A percentile compares a stretch with the other conserved stretches of the same genome.
These are phyloP conservation scores for Isabelozyma heimii DNA, from an alignment of 805 yeast species.

Conservation along the genomic window DNA sequence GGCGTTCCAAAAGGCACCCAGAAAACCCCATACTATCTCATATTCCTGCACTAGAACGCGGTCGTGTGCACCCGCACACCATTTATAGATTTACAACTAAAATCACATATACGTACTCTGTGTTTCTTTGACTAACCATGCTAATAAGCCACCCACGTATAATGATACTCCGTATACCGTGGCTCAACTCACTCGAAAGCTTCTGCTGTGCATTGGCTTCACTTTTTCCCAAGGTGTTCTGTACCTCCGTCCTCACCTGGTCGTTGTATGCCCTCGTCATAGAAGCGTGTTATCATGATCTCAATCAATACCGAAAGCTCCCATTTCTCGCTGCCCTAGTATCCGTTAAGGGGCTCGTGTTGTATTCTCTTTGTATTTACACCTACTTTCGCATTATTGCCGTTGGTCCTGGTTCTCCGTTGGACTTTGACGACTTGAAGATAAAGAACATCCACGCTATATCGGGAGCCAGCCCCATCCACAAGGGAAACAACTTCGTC, in stretches of 20 bases:
- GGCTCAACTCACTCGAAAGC: slow-evolving; percentile 9
- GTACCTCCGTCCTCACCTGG: slow-evolving; percentile 46
- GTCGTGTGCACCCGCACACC: neutral
- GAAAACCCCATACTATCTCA: neutral
- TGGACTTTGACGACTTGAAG: slow-evolving; percentile 48
- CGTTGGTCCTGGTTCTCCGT: slow-evolving; percentile 65
- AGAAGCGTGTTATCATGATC: slow-evolving; percentile 13
- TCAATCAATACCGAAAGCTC: slow-evolving; percentile 6
- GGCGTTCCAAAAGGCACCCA: no score
- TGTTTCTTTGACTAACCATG: slow-evolving; percentile 6
- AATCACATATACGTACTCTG: neutral
- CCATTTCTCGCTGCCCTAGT: slow-evolving; percentile 13
- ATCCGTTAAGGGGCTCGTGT: slow-evolving; percentile 17
- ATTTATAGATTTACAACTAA: neutral
- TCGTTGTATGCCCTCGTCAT: slow-evolving; percentile 36
- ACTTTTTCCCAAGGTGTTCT: slow-evolving; percentile 50
- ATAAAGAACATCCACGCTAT: slow-evolving; percentile 13
- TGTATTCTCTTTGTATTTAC: slow-evolving; percentile 39
- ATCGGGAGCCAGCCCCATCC: slow-evolving; percentile 2
- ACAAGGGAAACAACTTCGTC: slow-evolving; percentile 11
- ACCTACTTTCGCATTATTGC: slow-evolving; percentile 53
- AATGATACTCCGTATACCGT: slow-evolving; percentile 14
- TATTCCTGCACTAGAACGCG: no score
- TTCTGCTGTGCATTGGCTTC: slow-evolving; percentile 35
- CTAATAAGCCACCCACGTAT: slow-evolving; percentile 20